Base-by-base conservation (phyloP, 2,329 filamentous ascomycete species). In the Ilyonectria sp. region DNA sequence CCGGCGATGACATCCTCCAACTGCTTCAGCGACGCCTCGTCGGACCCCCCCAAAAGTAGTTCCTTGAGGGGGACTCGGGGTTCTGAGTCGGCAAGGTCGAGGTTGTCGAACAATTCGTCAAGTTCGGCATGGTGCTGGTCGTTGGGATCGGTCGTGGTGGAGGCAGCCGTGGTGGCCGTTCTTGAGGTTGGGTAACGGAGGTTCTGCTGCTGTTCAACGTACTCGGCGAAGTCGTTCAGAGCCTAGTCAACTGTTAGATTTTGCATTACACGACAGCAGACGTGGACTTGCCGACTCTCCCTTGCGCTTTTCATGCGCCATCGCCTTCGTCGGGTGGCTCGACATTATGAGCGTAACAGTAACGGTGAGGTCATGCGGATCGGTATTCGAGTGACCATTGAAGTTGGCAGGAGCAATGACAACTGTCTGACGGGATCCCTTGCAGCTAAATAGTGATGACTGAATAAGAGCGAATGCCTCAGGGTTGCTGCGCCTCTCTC, bases 171-270 rank as follows among this genome's bases (percentile, higher is more conserved):
- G 46, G 78, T 69, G 21, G 68, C 63, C 37, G 77, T 72, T 60
- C 78, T 81, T 40, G 83, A 77, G 49, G 78, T 78, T 2, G 88
- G 88, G 74, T 90, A 91, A 63, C 93, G 91, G 56, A 91, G 82
- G 15, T 91, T 91, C 81, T 98, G 96, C 80, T 98, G 95, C 79
- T 94, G 93, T 81, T 98, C 94, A 72, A 98, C 96, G 77, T 98
- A 98, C 77, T 99, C 96, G 80, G 95, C 94, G 79, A 99, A 99
- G 76, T 98, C 96, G 84, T 93, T 96, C 63, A 99, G 87, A 13
- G 95, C 95, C 87, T 88, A 56, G 0, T 73, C 43, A 40, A 15
- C 55, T 10, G 59, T 76, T 21, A 77, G 69, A 19, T 33, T 55
- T 15, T 29, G 19, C 8, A 6, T 10, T 33, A 33, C 9, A 3